Evolutionary conservation across 108 stramenopile species (phyloP).

Genomic region (Aurantiochytrium sp.): DNA sequence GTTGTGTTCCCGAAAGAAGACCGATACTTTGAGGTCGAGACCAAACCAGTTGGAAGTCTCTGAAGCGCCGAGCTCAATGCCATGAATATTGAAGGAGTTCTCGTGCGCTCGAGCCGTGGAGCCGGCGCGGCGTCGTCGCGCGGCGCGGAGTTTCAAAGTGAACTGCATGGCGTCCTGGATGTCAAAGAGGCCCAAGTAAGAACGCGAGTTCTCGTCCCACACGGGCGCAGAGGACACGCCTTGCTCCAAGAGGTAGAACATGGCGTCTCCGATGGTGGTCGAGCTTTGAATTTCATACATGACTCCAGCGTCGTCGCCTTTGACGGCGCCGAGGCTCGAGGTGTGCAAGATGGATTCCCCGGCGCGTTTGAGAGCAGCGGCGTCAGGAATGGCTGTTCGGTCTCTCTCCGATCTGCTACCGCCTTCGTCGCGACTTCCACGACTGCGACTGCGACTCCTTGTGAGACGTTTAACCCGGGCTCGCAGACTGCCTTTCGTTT

Average conservation of each 20-base stretch:
- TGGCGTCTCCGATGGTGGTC: neutral
- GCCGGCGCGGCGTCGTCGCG: neutral
- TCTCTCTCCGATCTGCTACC: too few relatives aligned
- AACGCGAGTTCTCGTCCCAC: neutral
- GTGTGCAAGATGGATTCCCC: neutral
- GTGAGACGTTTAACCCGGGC: too few relatives aligned
- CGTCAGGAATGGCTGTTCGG: neutral
- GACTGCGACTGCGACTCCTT: too few relatives aligned
- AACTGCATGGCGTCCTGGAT: constrained; percentile 4
- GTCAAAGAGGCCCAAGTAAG: neutral
- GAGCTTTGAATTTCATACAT: neutral
- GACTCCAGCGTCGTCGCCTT: neutral
- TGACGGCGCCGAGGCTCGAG: neutral
- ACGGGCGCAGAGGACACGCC: neutral
- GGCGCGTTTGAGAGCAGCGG: neutral
- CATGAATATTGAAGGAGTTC: neutral
- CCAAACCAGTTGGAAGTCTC: neutral
- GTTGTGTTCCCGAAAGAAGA: constrained; percentile 4
- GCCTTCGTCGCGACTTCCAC: too few relatives aligned
- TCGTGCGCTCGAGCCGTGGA: neutral
- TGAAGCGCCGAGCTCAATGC: neutral
- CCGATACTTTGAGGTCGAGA: neutral
- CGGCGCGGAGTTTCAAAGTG: neutral
- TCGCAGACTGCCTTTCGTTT: too few relatives aligned
- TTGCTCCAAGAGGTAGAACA: neutral